Conservation (phyloP, 805 yeast genomes). For the Ogataea kodamae region DNA sequence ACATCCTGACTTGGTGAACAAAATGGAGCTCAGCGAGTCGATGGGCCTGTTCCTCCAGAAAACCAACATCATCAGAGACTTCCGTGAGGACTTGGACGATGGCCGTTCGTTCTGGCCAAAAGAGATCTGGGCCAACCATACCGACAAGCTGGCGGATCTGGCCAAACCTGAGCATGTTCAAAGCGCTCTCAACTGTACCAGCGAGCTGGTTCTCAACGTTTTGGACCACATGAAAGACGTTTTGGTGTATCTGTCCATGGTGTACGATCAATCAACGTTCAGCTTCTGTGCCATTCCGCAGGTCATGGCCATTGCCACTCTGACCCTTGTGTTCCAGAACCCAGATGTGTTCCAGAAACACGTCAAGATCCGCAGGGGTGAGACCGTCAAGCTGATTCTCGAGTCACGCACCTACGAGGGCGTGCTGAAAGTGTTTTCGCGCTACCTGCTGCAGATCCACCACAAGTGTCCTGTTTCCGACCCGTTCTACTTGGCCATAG, state of each 20-base stretch:
- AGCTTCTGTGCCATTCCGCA: conserved; percentile 97
- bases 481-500: conserved; percentile 81
- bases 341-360: conserved; percentile 62
- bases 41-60: conserved; percentile 97
- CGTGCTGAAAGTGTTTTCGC: conserved; percentile 71
- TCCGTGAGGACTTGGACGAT: conserved; percentile 84
- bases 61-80: conserved; percentile 94
- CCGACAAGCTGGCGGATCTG: conserved; percentile 61
- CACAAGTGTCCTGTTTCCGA: conserved; percentile 75
- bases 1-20: conserved; percentile 47
- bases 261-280: conserved; percentile 79
- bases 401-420: conserved; percentile 71
- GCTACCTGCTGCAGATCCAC: conserved; percentile 72
- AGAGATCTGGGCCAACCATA: conserved; percentile 86
- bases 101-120: conserved; percentile 96
- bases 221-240: conserved; percentile 75
- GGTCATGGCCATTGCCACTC: conserved; percentile 97
- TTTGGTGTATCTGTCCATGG: conserved; percentile 67
- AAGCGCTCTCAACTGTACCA: conserved; percentile 70
- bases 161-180: conserved; percentile 41
- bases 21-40: conserved; percentile 62
- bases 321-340: conserved; percentile 82
- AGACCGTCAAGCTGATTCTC: conserved; percentile 72
- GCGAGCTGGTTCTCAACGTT: conserved; percentile 77
- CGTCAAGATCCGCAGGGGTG: conserved; percentile 88